Evolutionary conservation across 257 asterid genomes (phyloP).

Genomic region (Solanum medicagineum): DNA sequence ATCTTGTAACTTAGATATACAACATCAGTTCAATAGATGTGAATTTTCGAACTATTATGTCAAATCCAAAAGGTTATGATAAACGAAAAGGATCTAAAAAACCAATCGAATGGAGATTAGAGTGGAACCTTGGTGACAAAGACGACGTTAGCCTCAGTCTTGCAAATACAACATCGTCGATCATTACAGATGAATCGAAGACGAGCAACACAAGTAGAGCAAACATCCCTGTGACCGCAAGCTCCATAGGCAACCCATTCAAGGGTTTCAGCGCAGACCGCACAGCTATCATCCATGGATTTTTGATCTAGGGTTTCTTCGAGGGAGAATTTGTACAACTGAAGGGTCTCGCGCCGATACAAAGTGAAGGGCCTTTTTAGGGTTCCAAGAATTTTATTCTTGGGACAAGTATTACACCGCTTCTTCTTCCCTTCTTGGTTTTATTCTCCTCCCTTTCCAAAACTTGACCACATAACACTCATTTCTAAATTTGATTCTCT

Average conservation of each 20-base stretch:
- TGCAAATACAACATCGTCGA: slow-evolving; percentile 94
- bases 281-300: slow-evolving; percentile 92
- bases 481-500: no score
- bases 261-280: slow-evolving; percentile 88
- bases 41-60: background rate
- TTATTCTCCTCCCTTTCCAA: background rate
- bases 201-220: slow-evolving; percentile 97
- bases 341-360: background rate
- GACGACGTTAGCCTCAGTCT: slow-evolving; percentile 54
- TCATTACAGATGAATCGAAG: slow-evolving; percentile 95
- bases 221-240: slow-evolving; percentile 95
- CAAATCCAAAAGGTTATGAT: background rate
- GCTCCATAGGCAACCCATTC: slow-evolving; percentile 98
- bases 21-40: background rate
- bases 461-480: background rate
- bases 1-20: background rate
- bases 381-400: background rate
- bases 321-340: background rate
- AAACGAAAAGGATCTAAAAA: background rate
- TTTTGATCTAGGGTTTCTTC: background rate
- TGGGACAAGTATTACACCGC: background rate
- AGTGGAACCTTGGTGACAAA: slow-evolving; percentile 74
- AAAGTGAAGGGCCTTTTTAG: background rate
- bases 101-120: background rate
- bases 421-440: background rate